Conservation (phyloP, 2,329 filamentous ascomycete genomes). For the Neonectria sp. region DNA sequence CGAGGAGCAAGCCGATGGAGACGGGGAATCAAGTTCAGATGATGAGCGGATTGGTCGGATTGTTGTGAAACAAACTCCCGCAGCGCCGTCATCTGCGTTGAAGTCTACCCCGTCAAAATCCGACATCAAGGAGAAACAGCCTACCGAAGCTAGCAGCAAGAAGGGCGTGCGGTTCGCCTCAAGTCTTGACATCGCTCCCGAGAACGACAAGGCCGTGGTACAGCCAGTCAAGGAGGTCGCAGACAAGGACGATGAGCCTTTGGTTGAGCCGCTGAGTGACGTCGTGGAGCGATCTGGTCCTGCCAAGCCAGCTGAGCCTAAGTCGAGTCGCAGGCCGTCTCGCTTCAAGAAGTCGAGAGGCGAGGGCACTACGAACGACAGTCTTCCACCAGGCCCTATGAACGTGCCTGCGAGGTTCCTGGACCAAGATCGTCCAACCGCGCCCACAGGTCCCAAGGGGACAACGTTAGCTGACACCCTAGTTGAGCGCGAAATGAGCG, state of each 20-base stretch:
- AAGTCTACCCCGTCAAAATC: constrained; percentile 51
- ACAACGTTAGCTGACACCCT: constrained; percentile 72
- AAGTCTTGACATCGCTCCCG: constrained; percentile 77
- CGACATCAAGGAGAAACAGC: constrained; percentile 51
- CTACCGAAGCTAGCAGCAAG: constrained; percentile 52
- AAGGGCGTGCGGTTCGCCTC: constrained; percentile 89
- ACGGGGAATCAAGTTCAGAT: constrained; percentile 49
- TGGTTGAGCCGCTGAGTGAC: constrained; percentile 67
- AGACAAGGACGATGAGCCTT: constrained; percentile 46
- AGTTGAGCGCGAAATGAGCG: constrained; percentile 66
- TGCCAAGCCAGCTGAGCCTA: constrained; percentile 47
- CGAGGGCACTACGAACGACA: constrained; percentile 27
- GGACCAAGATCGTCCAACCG: constrained; percentile 54
- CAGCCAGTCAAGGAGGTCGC: constrained; percentile 32
- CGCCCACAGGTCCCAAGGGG: constrained; percentile 66
- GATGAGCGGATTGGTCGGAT: constrained; percentile 71
- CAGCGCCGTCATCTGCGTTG: constrained; percentile 34
- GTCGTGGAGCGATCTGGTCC: constrained; percentile 63
- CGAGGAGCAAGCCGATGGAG: constrained; percentile 63
- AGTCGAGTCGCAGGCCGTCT: constrained; percentile 60
- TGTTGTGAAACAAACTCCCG: constrained; percentile 57
- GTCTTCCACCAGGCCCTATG: constrained; percentile 58
- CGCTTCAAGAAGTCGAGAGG: constrained; percentile 65
- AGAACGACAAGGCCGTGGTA: constrained; percentile 42
- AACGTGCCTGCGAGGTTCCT: constrained; percentile 60